Percentiles rank a stretch among this genome's conserved stretches.
Evolutionary conservation across 768 basidiomycete species (phyloP).

Genomic region (Terana coerulea): DNA sequence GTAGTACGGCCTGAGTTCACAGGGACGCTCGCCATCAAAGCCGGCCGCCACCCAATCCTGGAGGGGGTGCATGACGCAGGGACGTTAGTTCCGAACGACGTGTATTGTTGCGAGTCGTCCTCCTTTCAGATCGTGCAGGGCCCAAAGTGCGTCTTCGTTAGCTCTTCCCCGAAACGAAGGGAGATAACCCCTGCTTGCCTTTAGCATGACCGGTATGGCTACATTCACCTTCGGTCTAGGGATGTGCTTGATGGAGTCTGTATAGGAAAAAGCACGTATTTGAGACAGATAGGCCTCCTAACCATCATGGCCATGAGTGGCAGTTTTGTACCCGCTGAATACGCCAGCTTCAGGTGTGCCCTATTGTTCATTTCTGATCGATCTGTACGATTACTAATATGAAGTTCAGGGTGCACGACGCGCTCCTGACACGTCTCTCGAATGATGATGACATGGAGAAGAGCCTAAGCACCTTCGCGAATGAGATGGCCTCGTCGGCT

Average conservation of each 20-base stretch:
- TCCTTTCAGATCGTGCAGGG: constrained; percentile 92
- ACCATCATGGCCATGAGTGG: constrained; percentile 86
- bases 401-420: constrained; percentile 65
- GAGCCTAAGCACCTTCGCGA: constrained; percentile 90
- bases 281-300: constrained; percentile 83
- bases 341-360: constrained; percentile 79
- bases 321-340: constrained; percentile 91
- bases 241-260: neutral
- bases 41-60: constrained; percentile 84
- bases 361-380: constrained; percentile 3
- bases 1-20: constrained; percentile 90
- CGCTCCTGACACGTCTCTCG: constrained; percentile 80
- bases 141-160: constrained; percentile 62
- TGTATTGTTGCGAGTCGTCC: constrained; percentile 80
- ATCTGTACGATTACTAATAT: neutral
- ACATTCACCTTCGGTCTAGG: neutral
- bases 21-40: constrained; percentile 84
- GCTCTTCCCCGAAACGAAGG: too few species aligned
- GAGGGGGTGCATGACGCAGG: constrained; percentile 68
- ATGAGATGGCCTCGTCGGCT: constrained; percentile 88
- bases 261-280: constrained; percentile 87
- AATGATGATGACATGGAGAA: constrained; percentile 94
- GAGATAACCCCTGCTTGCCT: too few species aligned
- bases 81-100: constrained; percentile 82
- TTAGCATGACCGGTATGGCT: constrained; percentile 57